These are phyloP conservation scores for Rhododendron kiyosumense DNA, from an alignment of 148 eudicot genomes.

Conservation along the genomic window DNA sequence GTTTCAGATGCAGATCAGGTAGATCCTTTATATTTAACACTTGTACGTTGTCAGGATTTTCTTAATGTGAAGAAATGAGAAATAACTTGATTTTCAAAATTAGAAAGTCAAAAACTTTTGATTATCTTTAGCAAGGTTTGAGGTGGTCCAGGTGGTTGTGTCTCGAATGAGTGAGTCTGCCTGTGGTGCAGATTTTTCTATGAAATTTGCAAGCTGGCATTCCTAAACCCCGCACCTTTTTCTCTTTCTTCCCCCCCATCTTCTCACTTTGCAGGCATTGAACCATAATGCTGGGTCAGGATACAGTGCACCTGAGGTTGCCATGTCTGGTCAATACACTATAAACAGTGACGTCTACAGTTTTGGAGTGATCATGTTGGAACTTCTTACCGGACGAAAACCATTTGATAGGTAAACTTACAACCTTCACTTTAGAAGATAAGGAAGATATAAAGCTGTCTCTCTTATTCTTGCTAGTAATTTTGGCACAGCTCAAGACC, in stretches of 20 bases:
- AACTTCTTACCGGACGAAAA: conserved; percentile 84
- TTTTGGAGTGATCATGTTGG: conserved; percentile 94
- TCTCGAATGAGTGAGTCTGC: not conserved
- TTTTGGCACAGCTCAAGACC: conserved; percentile 51
- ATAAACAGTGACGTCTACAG: conserved; percentile 91
- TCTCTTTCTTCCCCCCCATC: not conserved
- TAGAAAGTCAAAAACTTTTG: not conserved
- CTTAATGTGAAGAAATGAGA: not conserved
- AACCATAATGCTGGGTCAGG: conserved; percentile 56
- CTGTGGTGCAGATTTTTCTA: not conserved
- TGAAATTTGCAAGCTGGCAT: not conserved
- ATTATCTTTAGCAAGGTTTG: not conserved
- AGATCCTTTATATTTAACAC: not conserved
- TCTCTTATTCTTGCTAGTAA: not conserved
- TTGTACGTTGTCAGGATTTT: not conserved
- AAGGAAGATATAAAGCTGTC: not conserved
- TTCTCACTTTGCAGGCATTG: conserved; percentile 38
- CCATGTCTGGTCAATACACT: conserved; percentile 89
- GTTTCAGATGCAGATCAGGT: conserved; percentile 86
- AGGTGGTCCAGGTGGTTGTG: not conserved
- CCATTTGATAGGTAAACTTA: conserved; percentile 73
- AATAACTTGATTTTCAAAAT: not conserved
- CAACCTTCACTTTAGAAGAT: not conserved
- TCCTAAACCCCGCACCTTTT: not conserved
- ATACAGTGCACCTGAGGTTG: conserved; percentile 88